Evolutionary conservation across 495 filamentous ascomycete species (phyloP), one percentile per base, ranked within the genome.

Genomic region (Pseudomonodictys pantanalensis): DNA sequence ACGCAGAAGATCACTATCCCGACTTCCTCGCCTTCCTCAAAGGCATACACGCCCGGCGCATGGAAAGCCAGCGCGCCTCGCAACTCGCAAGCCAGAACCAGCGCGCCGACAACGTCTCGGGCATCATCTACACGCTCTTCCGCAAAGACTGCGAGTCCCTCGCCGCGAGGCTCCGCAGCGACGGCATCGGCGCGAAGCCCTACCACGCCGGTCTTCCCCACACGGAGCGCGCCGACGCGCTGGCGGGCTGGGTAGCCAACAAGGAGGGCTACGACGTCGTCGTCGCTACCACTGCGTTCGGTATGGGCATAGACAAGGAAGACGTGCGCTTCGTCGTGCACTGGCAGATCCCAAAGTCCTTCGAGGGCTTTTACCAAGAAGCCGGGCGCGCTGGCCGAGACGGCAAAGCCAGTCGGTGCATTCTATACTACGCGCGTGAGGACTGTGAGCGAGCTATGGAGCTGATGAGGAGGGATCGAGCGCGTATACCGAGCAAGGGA

Each of bases 231-330:
- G 83, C 85, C 42, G 81, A 83, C 56, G 80, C 81, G 32, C 73
- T 89, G 28, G 67, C 79, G 3, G 82, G 83, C 30, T 97, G 92
- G 92, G 82, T 93, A 33, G 80, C 81, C 15, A 86, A 88, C 60
- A 78, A 82, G 43, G 75, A 78, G 11, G 84, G 86, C 5, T 96
- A 93, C 70, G 89, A 92, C 64, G 85, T 97, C 46, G 91, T 97
- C 42, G 89, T 97, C 38, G 92, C 92, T 4, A 97, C 92, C 0
- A 97, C 90, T 2, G 92, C 92, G 0, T 97, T 97, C 60, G 92
- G 92, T 6, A 97, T 98, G 92, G 92, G 92, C 3, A 97, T 98
- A 64, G 91, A 97, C 67, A 96, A 96, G 72, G 82, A 92, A 26
- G 85, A 93, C 64, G 92, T 97, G 15, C 83, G 92, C 2, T 96